Evolutionary conservation across 2,329 filamentous ascomycete genomes (phyloP).

Genomic region (Talaromyces verruculosus): DNA sequence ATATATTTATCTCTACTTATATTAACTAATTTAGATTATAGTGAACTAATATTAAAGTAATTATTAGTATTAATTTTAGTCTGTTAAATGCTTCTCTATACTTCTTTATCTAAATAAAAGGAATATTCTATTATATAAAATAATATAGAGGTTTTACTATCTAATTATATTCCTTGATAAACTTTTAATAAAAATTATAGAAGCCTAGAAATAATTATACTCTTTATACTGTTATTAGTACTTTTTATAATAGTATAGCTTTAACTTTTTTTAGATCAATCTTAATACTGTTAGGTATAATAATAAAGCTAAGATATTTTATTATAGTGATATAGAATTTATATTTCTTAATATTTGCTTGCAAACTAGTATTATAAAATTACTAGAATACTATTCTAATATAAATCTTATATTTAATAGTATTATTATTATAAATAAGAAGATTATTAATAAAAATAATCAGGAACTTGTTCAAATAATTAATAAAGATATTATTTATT

Average conservation of each 20-base stretch:
- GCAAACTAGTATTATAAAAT: neutral
- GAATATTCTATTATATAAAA: neutral
- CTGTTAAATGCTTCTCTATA: too few species aligned
- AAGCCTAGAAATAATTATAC: conserved; percentile 5
- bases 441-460: neutral
- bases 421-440: neutral
- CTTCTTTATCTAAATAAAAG: neutral
- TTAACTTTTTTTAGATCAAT: neutral
- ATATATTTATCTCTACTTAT: too few species aligned
- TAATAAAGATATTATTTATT: neutral
- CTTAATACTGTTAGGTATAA: neutral
- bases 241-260: neutral
- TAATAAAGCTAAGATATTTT: too few species aligned
- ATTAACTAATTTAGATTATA: too few species aligned
- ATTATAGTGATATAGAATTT: too few species aligned
- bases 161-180: conserved; percentile 19
- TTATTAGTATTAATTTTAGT: too few species aligned
- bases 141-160: neutral
- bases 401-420: neutral
- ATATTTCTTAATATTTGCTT: neutral
- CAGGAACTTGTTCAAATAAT: neutral
- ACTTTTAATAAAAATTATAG: conserved; percentile 25
- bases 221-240: too few species aligned
- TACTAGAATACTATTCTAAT: neutral
- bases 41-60: too few species aligned